Conservation (phyloP, 345 rosid species). For the Iberis pinnata region DNA sequence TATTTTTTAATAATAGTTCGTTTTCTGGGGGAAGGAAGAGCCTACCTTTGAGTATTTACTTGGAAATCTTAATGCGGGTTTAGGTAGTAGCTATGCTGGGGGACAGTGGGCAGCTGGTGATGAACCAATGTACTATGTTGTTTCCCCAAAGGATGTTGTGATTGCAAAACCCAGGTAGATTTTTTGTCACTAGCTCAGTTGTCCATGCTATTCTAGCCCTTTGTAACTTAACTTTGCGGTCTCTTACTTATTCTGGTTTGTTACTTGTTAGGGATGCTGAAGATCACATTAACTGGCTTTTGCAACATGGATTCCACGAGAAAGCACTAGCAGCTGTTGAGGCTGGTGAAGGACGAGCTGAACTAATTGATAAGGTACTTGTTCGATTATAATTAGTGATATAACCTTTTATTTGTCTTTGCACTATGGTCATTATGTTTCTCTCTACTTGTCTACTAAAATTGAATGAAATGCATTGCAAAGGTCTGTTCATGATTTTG, state of each 20-base stretch:
- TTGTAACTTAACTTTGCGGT: constrained; percentile 1
- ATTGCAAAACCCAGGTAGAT: constrained; percentile 96
- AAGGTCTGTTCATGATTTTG: not conserved
- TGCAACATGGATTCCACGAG: constrained; percentile 96
- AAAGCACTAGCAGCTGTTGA: constrained; percentile 98
- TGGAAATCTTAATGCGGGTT: constrained; percentile 21
- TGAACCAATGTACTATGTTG: constrained; percentile 87
- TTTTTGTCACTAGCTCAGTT: constrained; percentile 13
- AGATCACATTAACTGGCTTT: constrained; percentile 98
- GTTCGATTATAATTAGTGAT: not conserved
- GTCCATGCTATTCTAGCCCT: constrained; percentile 13
- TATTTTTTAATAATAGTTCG: constrained; percentile 16
- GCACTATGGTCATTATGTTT: not conserved
- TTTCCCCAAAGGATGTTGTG: constrained; percentile 96
- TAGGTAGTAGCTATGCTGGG: constrained; percentile 98
- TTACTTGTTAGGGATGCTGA: constrained; percentile 74
- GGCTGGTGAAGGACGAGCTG: constrained; percentile 90
- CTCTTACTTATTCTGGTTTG: constrained; percentile 15
- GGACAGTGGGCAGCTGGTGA: constrained; percentile 99
- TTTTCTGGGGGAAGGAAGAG: constrained; percentile 16
- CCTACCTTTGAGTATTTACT: constrained; percentile 20
- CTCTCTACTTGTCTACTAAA: not conserved
- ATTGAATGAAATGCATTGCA: not conserved
- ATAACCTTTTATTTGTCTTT: constrained; percentile 5
- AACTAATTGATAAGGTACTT: constrained; percentile 90